Evolutionary conservation across 805 yeast genomes (phyloP), one percentile per base, ranked within the genome.

Genomic region (Lachancea waltii): DNA sequence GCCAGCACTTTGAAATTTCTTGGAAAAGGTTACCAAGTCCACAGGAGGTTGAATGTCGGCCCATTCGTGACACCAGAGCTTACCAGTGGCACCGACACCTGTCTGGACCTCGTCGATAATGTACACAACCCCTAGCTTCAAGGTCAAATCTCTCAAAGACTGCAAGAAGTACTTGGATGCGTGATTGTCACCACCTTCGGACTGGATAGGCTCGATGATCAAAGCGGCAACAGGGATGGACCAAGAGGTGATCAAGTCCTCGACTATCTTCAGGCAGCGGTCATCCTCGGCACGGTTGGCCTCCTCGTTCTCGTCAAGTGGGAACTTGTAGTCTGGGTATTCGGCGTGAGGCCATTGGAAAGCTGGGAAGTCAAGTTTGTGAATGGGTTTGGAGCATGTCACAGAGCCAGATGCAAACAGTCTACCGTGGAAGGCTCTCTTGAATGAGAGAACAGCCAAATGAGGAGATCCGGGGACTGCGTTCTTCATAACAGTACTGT

Each of bases 321-420:
- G 97, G 63, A 86, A 89, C 63, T 79, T 68, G 64, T 85, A 79
- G 36, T 73, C 52, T 47, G 97, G 97, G 70, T 80, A 89, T 46
- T 85, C 86, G 40, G 96, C 96, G 62, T 84, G 87, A 58, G 97
- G 97, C 97, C 97, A 89, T 57, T 85, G 77, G 70, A 89, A 89
- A 5, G 95, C 79, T 44, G 97, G 97, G 66, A 90, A 70, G 63
- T 81, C 89, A 58, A 89, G 69, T 69, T 90, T 89, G 72, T 89
- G 97, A 52, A 90, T 75, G 49, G 97, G 95, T 70, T 86, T 90
- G 41, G 96, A 86, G 62, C 95, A 78, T 27, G 97, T 89, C 48
- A 85, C 77, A 5, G 95, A 83, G 30, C 85, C 87, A 39, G 95
- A 75, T 17, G 95, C 97, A 67, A 89, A 86, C 47, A 87, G 67